Evolutionary conservation across 2,329 filamentous ascomycete species (phyloP), one percentile per base, ranked within the genome.

Genomic region (Periglandula ipomoeae): DNA sequence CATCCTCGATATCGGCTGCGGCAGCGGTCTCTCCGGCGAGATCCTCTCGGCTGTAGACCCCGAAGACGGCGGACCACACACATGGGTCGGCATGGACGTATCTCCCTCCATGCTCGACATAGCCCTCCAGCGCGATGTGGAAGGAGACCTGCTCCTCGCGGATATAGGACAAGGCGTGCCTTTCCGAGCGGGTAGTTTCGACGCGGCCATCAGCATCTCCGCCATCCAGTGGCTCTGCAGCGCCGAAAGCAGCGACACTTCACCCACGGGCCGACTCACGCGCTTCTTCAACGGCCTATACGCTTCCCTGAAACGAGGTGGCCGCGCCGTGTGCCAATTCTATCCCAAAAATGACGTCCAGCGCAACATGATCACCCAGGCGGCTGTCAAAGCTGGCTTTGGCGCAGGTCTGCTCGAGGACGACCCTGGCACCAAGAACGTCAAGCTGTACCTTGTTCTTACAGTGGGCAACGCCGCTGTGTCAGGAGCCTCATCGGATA

Each of bases 141-240:
- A 95, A 52, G 93, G 93, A 2, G 93, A 98, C 62, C 70, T 98
- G n/a, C 75, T 98, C 58, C 79, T 98, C 1, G 88, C 89, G 3
- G 93, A 98, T 61, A 95, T 96, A 45, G 93, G 93, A 0, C 93
- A 98, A 62, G 93, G 93, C 1, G 81, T 98, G 0, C 93, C 93
- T 0, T 98, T 98, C 65, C 83, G 93, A 15, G 81, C 93, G 0
- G 93, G 93, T 27, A 81, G 84, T 0, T 98, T 98, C 62, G 93
- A 98, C 64, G 93, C 91, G 0, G 93, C 93, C 20, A 89, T 98
- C 58, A 89, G 84, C 61, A 97, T 98, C 63, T 89, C 82, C 57
- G 93, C 93, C 1, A 86, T 98, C n/a, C 93, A 98, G 67, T 98
- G 93, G 93, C 75, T 98, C 26, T 98, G 93, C 67, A 97, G 95